Percentiles rank a stretch among this genome's conserved stretches.
Conservation (phyloP, 2,329 filamentous ascomycete species). For the Pyrenochaeta sp. region DNA sequence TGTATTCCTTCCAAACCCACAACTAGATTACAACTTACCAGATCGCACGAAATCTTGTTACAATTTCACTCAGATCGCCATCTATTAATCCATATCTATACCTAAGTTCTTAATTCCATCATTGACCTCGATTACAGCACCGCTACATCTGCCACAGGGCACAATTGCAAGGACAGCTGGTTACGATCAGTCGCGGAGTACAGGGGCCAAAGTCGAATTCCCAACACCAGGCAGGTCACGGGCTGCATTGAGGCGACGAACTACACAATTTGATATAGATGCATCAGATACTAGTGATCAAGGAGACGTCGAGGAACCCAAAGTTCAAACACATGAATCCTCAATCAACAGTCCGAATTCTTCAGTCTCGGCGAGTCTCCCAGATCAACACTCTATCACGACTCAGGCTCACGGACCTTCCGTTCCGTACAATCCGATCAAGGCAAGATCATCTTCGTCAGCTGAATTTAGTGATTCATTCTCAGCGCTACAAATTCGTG, state of each 20-base stretch:
- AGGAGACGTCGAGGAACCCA: not conserved
- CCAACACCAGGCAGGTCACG: not conserved
- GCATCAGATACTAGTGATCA: not conserved
- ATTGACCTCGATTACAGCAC: not conserved
- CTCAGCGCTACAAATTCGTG: constrained; percentile 1
- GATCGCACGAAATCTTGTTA: too few species aligned
- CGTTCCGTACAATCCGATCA: constrained; percentile 16
- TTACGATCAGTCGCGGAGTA: not conserved
- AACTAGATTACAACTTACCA: too few species aligned
- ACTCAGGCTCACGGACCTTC: constrained; percentile 11
- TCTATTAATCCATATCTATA: too few species aligned
- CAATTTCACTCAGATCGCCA: too few species aligned
- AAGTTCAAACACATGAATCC: not conserved
- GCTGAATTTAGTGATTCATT: constrained; percentile 1
- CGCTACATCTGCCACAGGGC: not conserved
- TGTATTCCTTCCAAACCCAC: too few species aligned
- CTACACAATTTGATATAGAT: constrained; percentile 2
- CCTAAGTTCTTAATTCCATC: not conserved
- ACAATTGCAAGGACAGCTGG: not conserved
- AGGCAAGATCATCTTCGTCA: constrained; percentile 11
- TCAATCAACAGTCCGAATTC: not conserved
- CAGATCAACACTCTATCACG: not conserved
- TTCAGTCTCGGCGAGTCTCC: too few species aligned
- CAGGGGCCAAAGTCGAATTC: not conserved
- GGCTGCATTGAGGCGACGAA: constrained; percentile 10